Evolutionary conservation across 352 stramenopile genomes (phyloP), one percentile per base, ranked within the genome.

Genomic region (Pythium oligandrum): DNA sequence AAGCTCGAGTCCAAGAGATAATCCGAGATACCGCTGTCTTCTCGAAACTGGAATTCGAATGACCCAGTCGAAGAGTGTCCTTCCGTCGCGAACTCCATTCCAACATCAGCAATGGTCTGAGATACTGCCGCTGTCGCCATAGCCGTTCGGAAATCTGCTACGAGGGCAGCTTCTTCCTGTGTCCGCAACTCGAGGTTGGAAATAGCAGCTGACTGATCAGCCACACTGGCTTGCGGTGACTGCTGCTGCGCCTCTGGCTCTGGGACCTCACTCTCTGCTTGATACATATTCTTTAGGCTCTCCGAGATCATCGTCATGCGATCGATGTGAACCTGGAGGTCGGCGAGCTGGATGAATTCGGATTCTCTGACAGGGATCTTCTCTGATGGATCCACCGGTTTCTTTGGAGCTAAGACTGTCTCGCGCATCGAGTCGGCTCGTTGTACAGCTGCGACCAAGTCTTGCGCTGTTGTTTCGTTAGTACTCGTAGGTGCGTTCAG

Each of bases 301-400:
- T 74, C 66, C 17, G 79, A 86, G 46, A 90, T 88, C 59, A 76
- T 65, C 43, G 82, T 86, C 79, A 90, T 90, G 36, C 75, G 77
- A 49, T 90, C 75, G 12, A 90, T 44, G 69, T 90, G 79, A 9
- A 87, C 62, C 53, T 90, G 79, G 40, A 90, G 54, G 43, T 86
- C 73, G 6, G 78, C 68, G 9, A 90, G 52, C 51, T 90, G 77
- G 33, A 86, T 70, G 4, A 43, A 38, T 42, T 64, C 57, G 31
- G 46, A 34, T 12, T 39, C 31, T 26, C 59, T 51, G 2, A 46
- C 30, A 2, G 35, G 12, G 5, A 46, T 39, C 39, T 66, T 53
- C 11, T 66, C 63, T 39, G 17, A 55, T 53, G 40, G 63, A 42
- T 53, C 68, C 42, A n/a, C 59, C 44, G 30, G 57, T 59, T 48